Evolutionary conservation across 2,329 filamentous ascomycete species (phyloP).

Genomic region (Fusarium setosum): DNA sequence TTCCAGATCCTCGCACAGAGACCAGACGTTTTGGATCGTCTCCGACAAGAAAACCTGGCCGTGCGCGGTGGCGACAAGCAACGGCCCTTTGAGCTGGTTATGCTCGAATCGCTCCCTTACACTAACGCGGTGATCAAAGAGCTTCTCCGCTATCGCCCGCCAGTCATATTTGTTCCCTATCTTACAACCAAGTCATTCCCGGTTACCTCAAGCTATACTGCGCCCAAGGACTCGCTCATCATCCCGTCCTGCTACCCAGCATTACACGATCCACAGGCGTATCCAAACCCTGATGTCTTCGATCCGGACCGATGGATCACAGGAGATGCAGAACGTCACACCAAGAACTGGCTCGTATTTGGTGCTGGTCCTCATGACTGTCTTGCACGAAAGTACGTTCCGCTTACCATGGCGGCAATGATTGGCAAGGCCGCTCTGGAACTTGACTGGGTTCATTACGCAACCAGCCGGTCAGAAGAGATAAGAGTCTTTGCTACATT

Average conservation of each 20-base stretch:
- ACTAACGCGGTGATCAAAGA: conserved; percentile 66
- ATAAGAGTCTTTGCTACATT: conserved; percentile 62
- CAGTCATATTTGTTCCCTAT: conserved; percentile 66
- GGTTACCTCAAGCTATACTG: conserved; percentile 59
- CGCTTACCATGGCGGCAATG: conserved; percentile 62
- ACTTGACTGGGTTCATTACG: conserved; percentile 61
- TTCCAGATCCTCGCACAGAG: conserved; percentile 64
- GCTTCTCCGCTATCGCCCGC: conserved; percentile 61
- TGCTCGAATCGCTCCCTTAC: conserved; percentile 62
- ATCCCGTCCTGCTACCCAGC: conserved; percentile 64
- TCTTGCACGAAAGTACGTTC: conserved; percentile 61
- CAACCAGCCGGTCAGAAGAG: conserved; percentile 60
- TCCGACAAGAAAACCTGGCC: conserved; percentile 60
- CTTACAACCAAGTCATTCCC: conserved; percentile 60
- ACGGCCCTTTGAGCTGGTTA: conserved; percentile 54
- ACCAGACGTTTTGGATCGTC: conserved; percentile 58
- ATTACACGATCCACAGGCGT: conserved; percentile 60
- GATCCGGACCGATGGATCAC: conserved; percentile 65
- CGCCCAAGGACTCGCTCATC: conserved; percentile 61
- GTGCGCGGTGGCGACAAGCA: conserved; percentile 55
- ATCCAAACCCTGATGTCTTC: conserved; percentile 59
- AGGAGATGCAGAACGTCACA: conserved; percentile 61
- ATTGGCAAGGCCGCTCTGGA: conserved; percentile 64
- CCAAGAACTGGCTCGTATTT: conserved; percentile 66
- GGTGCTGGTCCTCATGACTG: conserved; percentile 63